phyloP scores from a whole-genome alignment of 805 yeast genomes.

The Yarrowia sp. region DNA sequence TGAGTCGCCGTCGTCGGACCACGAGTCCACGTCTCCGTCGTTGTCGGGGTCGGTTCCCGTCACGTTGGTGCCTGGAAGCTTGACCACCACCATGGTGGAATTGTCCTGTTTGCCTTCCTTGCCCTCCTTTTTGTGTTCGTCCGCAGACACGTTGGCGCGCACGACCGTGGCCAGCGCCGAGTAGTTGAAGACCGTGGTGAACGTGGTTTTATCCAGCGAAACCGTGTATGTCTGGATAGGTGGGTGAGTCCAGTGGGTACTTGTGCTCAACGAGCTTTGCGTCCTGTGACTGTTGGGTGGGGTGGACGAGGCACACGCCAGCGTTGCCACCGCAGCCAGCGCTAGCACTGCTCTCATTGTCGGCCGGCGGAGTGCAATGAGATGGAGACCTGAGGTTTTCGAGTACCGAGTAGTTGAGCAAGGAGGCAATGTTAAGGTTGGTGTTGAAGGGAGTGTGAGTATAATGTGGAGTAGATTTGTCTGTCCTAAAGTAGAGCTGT shows the following conservation, averaged over 20 bases:
- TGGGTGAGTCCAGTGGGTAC: background rate
- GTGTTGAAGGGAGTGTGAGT: background rate
- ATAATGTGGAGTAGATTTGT: background rate
- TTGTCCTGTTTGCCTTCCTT: conserved; percentile 14
- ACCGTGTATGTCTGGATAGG: conserved; percentile 29
- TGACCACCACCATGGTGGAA: conserved; percentile 3
- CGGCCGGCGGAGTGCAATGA: no score
- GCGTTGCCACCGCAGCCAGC: conserved; percentile 31
- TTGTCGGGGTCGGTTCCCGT: conserved; percentile 26
- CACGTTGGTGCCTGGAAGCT: conserved; percentile 30
- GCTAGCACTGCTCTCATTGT: conserved; percentile 37
- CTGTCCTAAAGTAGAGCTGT: no score
- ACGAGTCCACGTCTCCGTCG: conserved; percentile 35
- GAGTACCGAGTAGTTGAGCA: conserved; percentile 7
- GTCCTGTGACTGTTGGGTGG: background rate
- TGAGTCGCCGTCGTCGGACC: conserved; percentile 21
- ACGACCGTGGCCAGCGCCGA: conserved; percentile 17
- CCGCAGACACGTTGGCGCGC: background rate
- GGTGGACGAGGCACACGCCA: background rate
- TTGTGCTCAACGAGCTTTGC: background rate
- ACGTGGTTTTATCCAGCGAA: conserved; percentile 32
- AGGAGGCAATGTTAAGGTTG: conserved; percentile 26
- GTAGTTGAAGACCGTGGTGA: conserved; percentile 32
- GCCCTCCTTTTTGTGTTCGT: conserved; percentile 22
- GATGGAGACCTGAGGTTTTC: no score